Evolutionary conservation across 805 yeast species (phyloP).

Genomic region (Groenewaldozyma tartarivorans): DNA sequence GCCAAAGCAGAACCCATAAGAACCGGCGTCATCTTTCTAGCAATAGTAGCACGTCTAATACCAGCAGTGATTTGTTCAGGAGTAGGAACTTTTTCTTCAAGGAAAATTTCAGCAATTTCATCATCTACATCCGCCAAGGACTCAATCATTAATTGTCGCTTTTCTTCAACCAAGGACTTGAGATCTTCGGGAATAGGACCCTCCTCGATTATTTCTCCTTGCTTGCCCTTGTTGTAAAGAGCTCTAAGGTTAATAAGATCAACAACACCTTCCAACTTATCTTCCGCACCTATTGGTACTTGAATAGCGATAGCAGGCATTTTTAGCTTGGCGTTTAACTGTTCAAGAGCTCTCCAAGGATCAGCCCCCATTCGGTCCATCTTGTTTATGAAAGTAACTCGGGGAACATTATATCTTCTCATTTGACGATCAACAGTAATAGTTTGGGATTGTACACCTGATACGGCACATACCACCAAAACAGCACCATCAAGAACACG

Average conservation of each 20-base stretch:
- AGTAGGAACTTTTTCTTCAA: constrained; percentile 86
- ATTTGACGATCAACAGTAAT: constrained; percentile 98
- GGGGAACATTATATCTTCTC: constrained; percentile 96
- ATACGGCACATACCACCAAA: constrained; percentile 94
- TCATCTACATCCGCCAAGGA: constrained; percentile 97
- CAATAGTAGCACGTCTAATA: constrained; percentile 90
- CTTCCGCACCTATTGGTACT: constrained; percentile 94
- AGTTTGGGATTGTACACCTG: constrained; percentile 97
- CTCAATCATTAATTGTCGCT: constrained; percentile 77
- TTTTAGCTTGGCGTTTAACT: constrained; percentile 75
- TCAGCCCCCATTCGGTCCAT: constrained; percentile 99
- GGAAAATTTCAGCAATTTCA: constrained; percentile 84
- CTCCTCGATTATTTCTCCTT: constrained; percentile 72
- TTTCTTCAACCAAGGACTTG: constrained; percentile 77
- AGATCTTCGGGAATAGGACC: constrained; percentile 69
- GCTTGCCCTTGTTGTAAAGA: constrained; percentile 77
- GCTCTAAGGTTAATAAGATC: constrained; percentile 85
- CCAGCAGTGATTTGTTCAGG: constrained; percentile 77
- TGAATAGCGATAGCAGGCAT: constrained; percentile 97
- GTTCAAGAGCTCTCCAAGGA: constrained; percentile 92
- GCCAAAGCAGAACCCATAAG: constrained; percentile 98
- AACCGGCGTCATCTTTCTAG: constrained; percentile 97
- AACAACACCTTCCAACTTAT: constrained; percentile 76
- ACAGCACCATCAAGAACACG: constrained; percentile 98
- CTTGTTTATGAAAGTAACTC: constrained; percentile 92